A percentile compares a stretch with the other conserved stretches of the same genome.
phyloP scores from a whole-genome alignment of 345 rosid species.

The Rubroshorea leprosula region DNA sequence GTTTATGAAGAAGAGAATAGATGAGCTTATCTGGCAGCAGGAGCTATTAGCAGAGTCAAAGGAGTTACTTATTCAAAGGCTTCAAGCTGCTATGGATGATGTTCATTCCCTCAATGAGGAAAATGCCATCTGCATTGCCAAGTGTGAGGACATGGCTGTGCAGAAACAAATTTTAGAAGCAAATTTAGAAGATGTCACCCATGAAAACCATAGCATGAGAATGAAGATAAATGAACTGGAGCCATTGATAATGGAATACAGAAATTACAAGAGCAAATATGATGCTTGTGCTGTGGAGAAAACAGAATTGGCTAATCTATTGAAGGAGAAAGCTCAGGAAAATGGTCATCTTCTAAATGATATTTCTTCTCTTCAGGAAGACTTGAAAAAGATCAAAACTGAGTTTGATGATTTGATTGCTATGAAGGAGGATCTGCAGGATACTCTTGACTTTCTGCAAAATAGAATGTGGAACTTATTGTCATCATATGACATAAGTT shows the following conservation, averaged over 20 bases:
- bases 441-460: conserved; percentile 30
- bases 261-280: conserved; percentile 46
- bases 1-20: conserved; percentile 39
- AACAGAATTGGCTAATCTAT: conserved; percentile 46
- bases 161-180: conserved; percentile 54
- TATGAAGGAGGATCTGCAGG: conserved; percentile 46
- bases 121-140: conserved; percentile 47
- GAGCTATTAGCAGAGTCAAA: conserved; percentile 60
- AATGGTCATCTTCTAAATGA: conserved; percentile 42
- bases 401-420: conserved; percentile 43
- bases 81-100: conserved; percentile 62
- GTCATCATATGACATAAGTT: conserved; percentile 35
- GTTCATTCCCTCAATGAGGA: conserved; percentile 52
- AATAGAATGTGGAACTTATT: conserved; percentile 39
- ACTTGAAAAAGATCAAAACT: conserved; percentile 37
- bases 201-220: conserved; percentile 50
- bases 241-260: conserved; percentile 42
- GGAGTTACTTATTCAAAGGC: conserved; percentile 52
- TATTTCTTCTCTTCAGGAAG: conserved; percentile 44
- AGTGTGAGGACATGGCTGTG: conserved; percentile 51
- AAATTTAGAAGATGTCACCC: conserved; percentile 41
- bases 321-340: conserved; percentile 55
- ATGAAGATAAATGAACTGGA: conserved; percentile 76
- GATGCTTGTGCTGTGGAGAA: conserved; percentile 56
- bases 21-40: conserved; percentile 52